Evolutionary conservation across 805 yeast genomes (phyloP).

Genomic region (Lipomyces anomalus): DNA sequence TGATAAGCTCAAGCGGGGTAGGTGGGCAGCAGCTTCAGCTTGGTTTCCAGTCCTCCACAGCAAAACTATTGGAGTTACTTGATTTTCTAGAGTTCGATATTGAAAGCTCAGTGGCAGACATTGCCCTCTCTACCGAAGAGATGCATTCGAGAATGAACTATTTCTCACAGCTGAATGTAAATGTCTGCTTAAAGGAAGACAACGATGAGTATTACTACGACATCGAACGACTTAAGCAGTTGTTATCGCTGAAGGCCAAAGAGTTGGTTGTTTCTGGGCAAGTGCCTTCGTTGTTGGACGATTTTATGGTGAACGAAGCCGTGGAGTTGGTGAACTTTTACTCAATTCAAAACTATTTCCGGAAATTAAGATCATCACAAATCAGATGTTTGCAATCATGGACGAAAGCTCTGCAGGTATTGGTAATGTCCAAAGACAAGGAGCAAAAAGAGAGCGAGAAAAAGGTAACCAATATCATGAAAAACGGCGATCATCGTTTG

Average conservation of each 20-base stretch:
- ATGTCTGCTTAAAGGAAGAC: neutral
- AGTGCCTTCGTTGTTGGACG: neutral
- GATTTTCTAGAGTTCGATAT: constrained; percentile 58
- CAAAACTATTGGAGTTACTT: constrained; percentile 61
- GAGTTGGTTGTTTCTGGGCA: neutral
- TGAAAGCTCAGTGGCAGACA: constrained; percentile 4
- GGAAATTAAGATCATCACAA: neutral
- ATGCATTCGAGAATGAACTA: neutral
- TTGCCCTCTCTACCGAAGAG: neutral
- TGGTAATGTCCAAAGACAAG: neutral
- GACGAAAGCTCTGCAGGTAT: neutral
- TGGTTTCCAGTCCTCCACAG: constrained; percentile 35
- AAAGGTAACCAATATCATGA: neutral
- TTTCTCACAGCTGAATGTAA: neutral
- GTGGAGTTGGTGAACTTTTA: neutral
- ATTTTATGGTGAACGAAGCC: neutral
- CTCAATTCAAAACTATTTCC: neutral
- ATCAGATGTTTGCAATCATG: neutral
- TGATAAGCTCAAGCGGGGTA: neutral
- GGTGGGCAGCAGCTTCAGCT: neutral
- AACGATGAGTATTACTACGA: neutral
- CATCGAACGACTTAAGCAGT: neutral
- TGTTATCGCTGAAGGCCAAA: neutral
- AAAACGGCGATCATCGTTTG: neutral
- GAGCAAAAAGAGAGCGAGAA: neutral